A percentile compares a stretch with the other conserved stretches of the same genome.
Conservation (phyloP, 225 moss, liverwort and hornwort genomes). For the Marchantia paleacea region DNA sequence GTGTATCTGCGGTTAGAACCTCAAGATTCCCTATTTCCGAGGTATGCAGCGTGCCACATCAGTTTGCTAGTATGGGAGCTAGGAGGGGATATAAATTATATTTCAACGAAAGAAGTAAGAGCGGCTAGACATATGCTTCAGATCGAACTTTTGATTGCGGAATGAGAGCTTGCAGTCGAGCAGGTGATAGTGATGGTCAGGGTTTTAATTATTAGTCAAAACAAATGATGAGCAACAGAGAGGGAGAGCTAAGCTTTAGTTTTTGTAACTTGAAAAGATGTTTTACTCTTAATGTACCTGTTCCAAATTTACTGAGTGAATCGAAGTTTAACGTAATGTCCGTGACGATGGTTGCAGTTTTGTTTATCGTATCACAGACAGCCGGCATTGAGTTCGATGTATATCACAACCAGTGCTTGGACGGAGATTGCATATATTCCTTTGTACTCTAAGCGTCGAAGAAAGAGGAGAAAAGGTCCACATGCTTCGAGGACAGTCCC, state of each 20-base stretch:
- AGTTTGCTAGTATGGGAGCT: background rate
- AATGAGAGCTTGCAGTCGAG: background rate
- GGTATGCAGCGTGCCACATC: background rate
- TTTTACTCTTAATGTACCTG: background rate
- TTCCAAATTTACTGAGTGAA: background rate
- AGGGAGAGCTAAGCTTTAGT: background rate
- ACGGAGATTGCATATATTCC: slow-evolving; percentile 13
- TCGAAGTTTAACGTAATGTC: background rate
- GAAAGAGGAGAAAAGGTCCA: slow-evolving; percentile 30
- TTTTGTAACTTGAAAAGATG: background rate
- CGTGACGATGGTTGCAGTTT: slow-evolving; percentile 19
- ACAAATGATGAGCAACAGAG: background rate
- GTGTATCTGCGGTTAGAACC: background rate
- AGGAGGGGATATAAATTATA: too few relatives aligned
- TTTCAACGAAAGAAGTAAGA: background rate
- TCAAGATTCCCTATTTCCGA: slow-evolving; percentile 11
- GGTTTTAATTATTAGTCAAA: background rate
- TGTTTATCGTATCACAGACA: slow-evolving; percentile 6
- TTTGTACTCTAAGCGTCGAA: slow-evolving; percentile 33
- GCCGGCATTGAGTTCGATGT: slow-evolving; percentile 18
- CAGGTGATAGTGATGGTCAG: background rate
- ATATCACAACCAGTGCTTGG: slow-evolving; percentile 29
- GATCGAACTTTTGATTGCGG: background rate
- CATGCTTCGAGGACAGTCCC: slow-evolving; percentile 21
- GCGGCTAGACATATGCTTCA: background rate